These are phyloP conservation scores for Simplicillium sp. DNA, from an alignment of 2,329 filamentous ascomycete species.

Conservation along the genomic window DNA sequence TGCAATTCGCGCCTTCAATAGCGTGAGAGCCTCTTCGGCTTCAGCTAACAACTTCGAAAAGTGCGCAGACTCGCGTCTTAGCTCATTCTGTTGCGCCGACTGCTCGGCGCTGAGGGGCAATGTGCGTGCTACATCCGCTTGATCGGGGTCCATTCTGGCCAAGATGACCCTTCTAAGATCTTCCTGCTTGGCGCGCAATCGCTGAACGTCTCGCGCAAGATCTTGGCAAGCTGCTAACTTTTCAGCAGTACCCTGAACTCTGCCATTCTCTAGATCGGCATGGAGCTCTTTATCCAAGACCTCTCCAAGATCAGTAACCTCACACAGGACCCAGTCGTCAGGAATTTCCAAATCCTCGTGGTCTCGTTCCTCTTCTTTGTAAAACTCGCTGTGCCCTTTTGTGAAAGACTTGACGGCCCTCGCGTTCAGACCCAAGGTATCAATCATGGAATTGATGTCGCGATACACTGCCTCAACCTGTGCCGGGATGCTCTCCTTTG, in stretches of 20 bases:
- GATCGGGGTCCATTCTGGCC: slow-evolving; percentile 57
- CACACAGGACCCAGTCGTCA: slow-evolving; percentile 65
- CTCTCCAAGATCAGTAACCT: slow-evolving; percentile 59
- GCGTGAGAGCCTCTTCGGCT: slow-evolving; percentile 67
- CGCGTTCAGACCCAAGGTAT: slow-evolving; percentile 78
- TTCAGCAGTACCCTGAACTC: slow-evolving; percentile 56
- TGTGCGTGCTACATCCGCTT: slow-evolving; percentile 52
- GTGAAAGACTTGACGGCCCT: slow-evolving; percentile 57
- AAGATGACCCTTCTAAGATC: slow-evolving; percentile 71
- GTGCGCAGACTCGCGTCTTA: slow-evolving; percentile 65
- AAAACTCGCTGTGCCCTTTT: slow-evolving; percentile 52
- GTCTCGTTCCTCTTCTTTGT: slow-evolving; percentile 43
- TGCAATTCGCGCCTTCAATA: slow-evolving; percentile 72
- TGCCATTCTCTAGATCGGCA: slow-evolving; percentile 55
- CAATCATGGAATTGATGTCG: slow-evolving; percentile 89
- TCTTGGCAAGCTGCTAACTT: slow-evolving; percentile 62
- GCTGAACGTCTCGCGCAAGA: slow-evolving; percentile 59
- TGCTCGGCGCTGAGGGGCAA: slow-evolving; percentile 80
- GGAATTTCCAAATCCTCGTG: slow-evolving; percentile 59
- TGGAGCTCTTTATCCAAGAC: slow-evolving; percentile 57
- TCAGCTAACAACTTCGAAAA: slow-evolving; percentile 69
- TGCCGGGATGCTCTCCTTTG: slow-evolving; percentile 47
- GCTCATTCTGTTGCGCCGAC: slow-evolving; percentile 70
- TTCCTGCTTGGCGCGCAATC: slow-evolving; percentile 64
- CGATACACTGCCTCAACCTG: slow-evolving; percentile 62